These are phyloP conservation scores for Themeda triandra DNA, from an alignment of 176 grass and related monocot genomes.

Conservation along the genomic window DNA sequence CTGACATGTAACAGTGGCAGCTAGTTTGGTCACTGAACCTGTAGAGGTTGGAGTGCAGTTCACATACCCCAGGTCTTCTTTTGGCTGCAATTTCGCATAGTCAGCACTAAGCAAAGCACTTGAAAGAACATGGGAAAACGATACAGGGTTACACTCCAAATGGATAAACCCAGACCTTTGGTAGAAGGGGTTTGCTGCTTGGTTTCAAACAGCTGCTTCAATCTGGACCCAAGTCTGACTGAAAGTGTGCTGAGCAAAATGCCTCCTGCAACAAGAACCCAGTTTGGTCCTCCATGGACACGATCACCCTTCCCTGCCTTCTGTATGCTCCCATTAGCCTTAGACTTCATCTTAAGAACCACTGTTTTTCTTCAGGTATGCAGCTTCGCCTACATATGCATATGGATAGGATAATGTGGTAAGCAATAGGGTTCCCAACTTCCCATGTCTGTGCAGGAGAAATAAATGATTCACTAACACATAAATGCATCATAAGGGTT, in stretches of 20 bases:
- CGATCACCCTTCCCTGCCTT: slow-evolving; percentile 40
- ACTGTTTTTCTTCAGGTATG: neutral
- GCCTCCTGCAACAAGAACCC: slow-evolving; percentile 71
- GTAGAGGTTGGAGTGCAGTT: slow-evolving; percentile 67
- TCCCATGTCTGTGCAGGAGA: neutral
- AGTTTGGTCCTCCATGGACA: slow-evolving; percentile 61
- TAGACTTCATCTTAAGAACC: slow-evolving; percentile 55
- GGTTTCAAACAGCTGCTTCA: slow-evolving; percentile 64
- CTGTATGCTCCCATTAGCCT: slow-evolving; percentile 43
- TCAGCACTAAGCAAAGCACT: neutral
- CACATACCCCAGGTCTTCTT: slow-evolving; percentile 48
- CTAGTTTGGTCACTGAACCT: slow-evolving; percentile 55
- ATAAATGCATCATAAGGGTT: neutral
- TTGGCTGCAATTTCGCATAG: slow-evolving; percentile 41
- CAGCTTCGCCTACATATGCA: slow-evolving; percentile 22
- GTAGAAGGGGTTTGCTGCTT: slow-evolving; percentile 43
- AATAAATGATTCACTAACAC: neutral
- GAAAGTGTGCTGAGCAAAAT: slow-evolving; percentile 79
- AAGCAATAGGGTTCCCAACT: neutral
- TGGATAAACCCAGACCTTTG: slow-evolving; percentile 49
- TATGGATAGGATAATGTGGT: neutral
- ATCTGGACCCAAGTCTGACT: slow-evolving; percentile 62
- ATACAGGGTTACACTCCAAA: neutral
- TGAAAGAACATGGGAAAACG: neutral
- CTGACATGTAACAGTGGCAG: slow-evolving; percentile 53